Evolutionary conservation across 495 filamentous ascomycete species (phyloP), one percentile per base, ranked within the genome.

Genomic region (Trichoderma orchidacearum): DNA sequence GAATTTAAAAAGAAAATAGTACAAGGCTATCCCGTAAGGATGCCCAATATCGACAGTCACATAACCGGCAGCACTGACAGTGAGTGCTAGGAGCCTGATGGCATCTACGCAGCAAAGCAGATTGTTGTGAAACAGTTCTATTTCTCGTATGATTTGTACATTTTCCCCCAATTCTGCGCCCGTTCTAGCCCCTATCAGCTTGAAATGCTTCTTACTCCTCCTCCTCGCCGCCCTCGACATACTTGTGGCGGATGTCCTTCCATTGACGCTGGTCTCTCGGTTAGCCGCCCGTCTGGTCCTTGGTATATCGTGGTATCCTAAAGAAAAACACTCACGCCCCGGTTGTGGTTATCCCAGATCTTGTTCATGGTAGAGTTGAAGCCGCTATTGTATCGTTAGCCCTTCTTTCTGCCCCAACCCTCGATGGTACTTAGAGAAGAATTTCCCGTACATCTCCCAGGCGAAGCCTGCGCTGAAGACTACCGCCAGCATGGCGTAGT

Each of bases 191-290:
- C 32, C 12, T n/a, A 30, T 17, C 8, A 53, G 18, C 15, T 3
- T 6, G 51, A n/a, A 23, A 13, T n/a, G 32, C 29, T 31, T 41
- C 3, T 28, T 30, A 18, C 53, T 55, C 54, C 48, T 53, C 55
- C n/a, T 70, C 68, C 30, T 69, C 66, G 45, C 63, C 67, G 29
- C 31, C 76, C 65, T 85, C 68, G 61, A 90, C 70, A 70, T 96
- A 99, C 66, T 80, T 84, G 67, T 82, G 72, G 69, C 93, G 90
- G 75, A 99, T 96, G 70, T 97, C 93, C 80, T 97, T 97, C 94
- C 94, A 99, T 92, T 97, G 94, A 62, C 93, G 89, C 88, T 97
- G 66, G 17, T n/a, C 11, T 52, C 29, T 13, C 56, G 29, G 36
- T 76, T 34, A 34, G 30, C 28, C 18, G n/a, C 17, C 17, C 27